Evolutionary conservation across 176 grass and related monocot species (phyloP).

Genomic region (Aegilops longissima): DNA sequence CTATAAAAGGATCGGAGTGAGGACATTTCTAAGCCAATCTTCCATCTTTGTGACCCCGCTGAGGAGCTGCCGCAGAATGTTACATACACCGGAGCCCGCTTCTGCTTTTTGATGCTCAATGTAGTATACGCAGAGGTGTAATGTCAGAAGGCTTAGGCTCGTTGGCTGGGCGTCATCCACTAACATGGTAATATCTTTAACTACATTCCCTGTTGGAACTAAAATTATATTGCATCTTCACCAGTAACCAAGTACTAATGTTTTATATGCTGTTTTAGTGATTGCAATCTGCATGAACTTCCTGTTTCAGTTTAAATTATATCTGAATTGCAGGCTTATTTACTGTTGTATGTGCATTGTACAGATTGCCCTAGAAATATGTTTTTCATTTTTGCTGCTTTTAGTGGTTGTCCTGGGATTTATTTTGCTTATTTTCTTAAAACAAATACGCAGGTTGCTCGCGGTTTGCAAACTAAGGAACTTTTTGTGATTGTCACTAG

Average conservation of each 20-base stretch:
- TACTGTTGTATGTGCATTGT: not conserved
- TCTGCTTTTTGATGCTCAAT: conserved; percentile 5
- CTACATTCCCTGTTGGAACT: not conserved
- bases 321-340: not conserved
- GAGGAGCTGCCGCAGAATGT: conserved; percentile 1
- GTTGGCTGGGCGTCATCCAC: conserved; percentile 1
- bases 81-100: not conserved
- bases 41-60: not conserved
- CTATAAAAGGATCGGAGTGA: conserved; percentile 43
- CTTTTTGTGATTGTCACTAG: not conserved
- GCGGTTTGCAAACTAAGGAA: not conserved
- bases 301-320: not conserved
- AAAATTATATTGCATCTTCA: not conserved
- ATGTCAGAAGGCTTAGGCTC: conserved; percentile 7
- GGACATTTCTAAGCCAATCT: not conserved
- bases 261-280: not conserved
- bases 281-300: not conserved
- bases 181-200: conserved; percentile 33
- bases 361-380: not conserved
- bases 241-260: not conserved
- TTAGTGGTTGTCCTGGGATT: not conserved
- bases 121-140: not conserved
- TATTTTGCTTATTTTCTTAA: not conserved
- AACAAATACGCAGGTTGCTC: conserved; percentile 16
- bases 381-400: not conserved